Evolutionary conservation across 495 filamentous ascomycete genomes (phyloP).

Genomic region (Penicillium macrosclerotiorum): DNA sequence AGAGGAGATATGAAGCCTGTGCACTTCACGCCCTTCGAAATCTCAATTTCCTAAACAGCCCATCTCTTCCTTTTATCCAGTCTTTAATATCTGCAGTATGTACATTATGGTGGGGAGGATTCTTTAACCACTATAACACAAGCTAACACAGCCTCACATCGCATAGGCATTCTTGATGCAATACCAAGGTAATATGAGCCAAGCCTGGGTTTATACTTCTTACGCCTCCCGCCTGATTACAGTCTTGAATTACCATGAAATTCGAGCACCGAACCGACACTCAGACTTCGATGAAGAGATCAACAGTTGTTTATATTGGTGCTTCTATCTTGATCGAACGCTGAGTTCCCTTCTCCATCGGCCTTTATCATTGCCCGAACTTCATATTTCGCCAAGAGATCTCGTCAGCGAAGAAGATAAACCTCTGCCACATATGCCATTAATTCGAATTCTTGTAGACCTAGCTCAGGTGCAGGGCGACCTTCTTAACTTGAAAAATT

Average conservation of each 20-base stretch:
- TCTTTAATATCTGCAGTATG: constrained; percentile 28
- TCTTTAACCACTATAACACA: not conserved
- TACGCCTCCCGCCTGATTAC: constrained; percentile 28
- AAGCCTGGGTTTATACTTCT: constrained; percentile 27
- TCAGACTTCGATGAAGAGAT: constrained; percentile 21
- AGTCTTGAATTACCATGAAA: constrained; percentile 25
- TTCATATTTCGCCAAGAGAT: constrained; percentile 12
- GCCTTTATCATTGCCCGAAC: constrained; percentile 23
- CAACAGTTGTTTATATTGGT: constrained; percentile 26
- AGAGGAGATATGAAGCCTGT: constrained; percentile 16
- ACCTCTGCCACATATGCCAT: constrained; percentile 13
- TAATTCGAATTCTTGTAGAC: constrained; percentile 24
- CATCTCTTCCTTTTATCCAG: constrained; percentile 23
- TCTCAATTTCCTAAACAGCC: constrained; percentile 21
- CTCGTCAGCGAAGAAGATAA: constrained; percentile 7
- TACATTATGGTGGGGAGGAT: not conserved
- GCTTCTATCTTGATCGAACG: constrained; percentile 30
- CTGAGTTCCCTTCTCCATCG: constrained; percentile 27
- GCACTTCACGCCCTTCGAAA: constrained; percentile 16
- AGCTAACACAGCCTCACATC: too few relatives aligned
- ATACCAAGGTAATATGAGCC: constrained; percentile 22
- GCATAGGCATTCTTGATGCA: constrained; percentile 29
- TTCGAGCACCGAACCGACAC: not conserved
- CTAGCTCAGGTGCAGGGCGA: constrained; percentile 26
- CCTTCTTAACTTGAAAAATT: constrained; percentile 6